Evolutionary conservation across 1,284 basidiomycete genomes (phyloP).

Genomic region (Dichomitus squalens): DNA sequence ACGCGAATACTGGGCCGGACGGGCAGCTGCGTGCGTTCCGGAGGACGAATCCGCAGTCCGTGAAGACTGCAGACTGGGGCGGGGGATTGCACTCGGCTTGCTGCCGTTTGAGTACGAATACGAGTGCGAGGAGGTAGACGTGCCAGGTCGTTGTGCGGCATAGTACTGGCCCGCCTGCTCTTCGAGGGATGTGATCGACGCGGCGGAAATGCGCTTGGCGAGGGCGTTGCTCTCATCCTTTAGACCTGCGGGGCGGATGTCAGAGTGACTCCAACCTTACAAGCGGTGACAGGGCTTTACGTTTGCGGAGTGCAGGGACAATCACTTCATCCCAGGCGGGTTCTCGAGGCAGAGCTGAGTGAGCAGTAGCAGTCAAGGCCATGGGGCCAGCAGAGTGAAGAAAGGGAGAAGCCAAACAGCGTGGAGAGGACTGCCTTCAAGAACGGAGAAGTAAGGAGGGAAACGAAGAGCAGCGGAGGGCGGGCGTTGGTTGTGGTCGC

Average conservation of each 20-base stretch:
- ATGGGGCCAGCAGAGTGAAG: constrained; percentile 26
- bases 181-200: constrained; percentile 62
- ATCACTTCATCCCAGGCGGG: constrained; percentile 73
- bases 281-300: constrained; percentile 41
- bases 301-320: constrained; percentile 70
- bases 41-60: constrained; percentile 27
- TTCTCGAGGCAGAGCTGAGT: constrained; percentile 52
- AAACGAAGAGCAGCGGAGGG: constrained; percentile 29
- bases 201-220: constrained; percentile 71
- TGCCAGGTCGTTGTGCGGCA: constrained; percentile 19
- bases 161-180: constrained; percentile 29
- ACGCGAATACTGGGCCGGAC: constrained; percentile 31
- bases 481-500: constrained; percentile 20
- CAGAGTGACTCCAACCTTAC: not conserved
- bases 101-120: constrained; percentile 15
- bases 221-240: constrained; percentile 73
- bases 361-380: constrained; percentile 44
- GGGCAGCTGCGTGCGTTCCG: constrained; percentile 16
- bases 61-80: constrained; percentile 45
- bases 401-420: constrained; percentile 19
- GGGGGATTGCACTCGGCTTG: constrained; percentile 49
- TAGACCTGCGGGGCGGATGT: constrained; percentile 52
- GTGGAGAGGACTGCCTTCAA: constrained; percentile 22
- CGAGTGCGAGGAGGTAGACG: constrained; percentile 25
- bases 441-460: constrained; percentile 25